These are phyloP conservation scores for Aristolochia fimbriata DNA, from an alignment of 164 flowering plant species.

Conservation along the genomic window DNA sequence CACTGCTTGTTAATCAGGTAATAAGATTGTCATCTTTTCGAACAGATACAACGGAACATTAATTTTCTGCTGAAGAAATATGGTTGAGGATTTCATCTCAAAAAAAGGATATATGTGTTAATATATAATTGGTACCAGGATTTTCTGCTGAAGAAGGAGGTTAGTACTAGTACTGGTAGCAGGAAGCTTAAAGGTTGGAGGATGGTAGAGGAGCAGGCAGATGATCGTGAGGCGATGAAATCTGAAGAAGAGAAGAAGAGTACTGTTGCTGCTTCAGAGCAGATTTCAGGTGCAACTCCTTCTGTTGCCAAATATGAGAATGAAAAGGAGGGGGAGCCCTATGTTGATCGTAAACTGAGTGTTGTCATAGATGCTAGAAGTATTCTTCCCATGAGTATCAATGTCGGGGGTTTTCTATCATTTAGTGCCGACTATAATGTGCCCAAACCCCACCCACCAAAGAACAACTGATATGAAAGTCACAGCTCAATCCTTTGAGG, in stretches of 20 bases:
- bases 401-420: conserved; percentile 21
- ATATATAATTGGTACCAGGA: not conserved
- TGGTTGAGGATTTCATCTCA: no score
- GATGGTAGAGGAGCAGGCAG: conserved; percentile 16
- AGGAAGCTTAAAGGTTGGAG: conserved; percentile 25
- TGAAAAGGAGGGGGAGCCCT: conserved; percentile 9
- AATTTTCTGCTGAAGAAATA: no score
- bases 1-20: conserved; percentile 16
- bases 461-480: conserved; percentile 36
- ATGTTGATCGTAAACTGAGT: conserved; percentile 21
- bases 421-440: conserved; percentile 45
- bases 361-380: conserved; percentile 8
- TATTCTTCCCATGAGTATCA: conserved; percentile 16
- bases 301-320: conserved; percentile 15
- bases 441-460: conserved; percentile 51
- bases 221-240: conserved; percentile 6
- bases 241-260: conserved; percentile 7
- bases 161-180: conserved; percentile 4
- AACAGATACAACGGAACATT: no score
- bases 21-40: not conserved
- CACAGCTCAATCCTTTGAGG: conserved; percentile 10
- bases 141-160: conserved; percentile 10
- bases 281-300: conserved; percentile 27
- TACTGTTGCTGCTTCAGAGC: conserved; percentile 10
- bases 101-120: no score